phyloP scores from a whole-genome alignment of 164 flowering plant species.

The Akebia trifoliata region DNA sequence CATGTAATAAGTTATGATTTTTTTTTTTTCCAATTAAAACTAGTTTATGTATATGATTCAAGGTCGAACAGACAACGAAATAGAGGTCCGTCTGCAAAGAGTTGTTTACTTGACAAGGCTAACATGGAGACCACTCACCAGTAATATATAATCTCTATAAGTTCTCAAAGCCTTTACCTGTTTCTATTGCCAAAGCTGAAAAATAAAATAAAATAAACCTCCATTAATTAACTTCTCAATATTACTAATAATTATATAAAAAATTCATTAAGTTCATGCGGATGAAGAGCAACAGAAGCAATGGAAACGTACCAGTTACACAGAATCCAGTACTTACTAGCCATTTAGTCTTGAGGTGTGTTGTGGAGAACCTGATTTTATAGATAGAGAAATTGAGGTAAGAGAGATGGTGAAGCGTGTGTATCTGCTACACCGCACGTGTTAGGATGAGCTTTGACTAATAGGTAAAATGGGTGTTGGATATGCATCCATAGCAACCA shows the following conservation, averaged over 20 bases:
- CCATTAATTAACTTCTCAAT: too few species aligned
- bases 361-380: neutral
- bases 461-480: neutral
- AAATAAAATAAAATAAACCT: too few species aligned
- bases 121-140: slow-evolving; percentile 15
- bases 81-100: slow-evolving; percentile 4
- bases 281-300: neutral
- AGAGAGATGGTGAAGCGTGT: neutral
- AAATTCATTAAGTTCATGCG: too few species aligned
- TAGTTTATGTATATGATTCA: neutral
- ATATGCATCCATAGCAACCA: too few species aligned
- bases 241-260: too few species aligned
- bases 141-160: neutral
- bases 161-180: neutral
- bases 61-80: slow-evolving; percentile 25
- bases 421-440: neutral
- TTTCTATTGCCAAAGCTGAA: too few species aligned
- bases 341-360: neutral
- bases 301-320: neutral
- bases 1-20: too few species aligned
- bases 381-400: neutral
- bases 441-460: neutral
- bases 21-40: too few species aligned
- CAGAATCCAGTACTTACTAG: neutral
- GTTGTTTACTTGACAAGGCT: slow-evolving; percentile 17